Percentiles rank a stretch among this genome's conserved stretches.
Evolutionary conservation across 169 alveolate genomes (phyloP).

Genomic region (Cryptosporidium muris): DNA sequence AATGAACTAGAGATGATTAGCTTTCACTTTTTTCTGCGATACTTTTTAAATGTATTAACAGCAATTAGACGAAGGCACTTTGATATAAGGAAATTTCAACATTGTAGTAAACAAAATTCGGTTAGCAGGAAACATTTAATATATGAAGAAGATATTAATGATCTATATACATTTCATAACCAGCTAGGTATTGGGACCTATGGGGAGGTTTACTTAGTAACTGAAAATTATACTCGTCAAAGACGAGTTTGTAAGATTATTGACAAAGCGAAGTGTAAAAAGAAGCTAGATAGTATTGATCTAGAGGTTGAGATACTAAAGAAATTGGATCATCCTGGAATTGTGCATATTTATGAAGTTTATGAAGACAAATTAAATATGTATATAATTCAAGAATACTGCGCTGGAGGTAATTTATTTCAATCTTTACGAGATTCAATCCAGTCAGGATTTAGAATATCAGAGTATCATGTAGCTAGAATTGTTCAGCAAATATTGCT

Average conservation of each 20-base stretch:
- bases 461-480: conserved; percentile 77
- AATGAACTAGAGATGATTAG: conserved; percentile 16
- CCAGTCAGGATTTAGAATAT: conserved; percentile 72
- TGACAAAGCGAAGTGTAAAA: conserved; percentile 19
- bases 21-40: conserved; percentile 37
- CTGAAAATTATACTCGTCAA: conserved; percentile 54
- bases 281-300: conserved; percentile 48
- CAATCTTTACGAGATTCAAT: conserved; percentile 68
- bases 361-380: conserved; percentile 77
- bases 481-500: conserved; percentile 77
- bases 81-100: not conserved
- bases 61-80: conserved; percentile 48
- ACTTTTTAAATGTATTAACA: conserved; percentile 28
- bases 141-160: conserved; percentile 52
- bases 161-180: conserved; percentile 45
- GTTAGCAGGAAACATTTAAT: conserved; percentile 26
- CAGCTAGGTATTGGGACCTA: conserved; percentile 50
- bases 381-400: conserved; percentile 77
- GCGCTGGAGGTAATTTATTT: conserved; percentile 78
- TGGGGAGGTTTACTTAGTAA: conserved; percentile 54
- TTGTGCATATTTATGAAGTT: conserved; percentile 76
- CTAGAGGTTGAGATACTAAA: conserved; percentile 75
- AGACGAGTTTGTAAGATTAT: conserved; percentile 56
- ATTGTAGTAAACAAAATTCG: not conserved
- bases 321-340: conserved; percentile 79